Evolutionary conservation across 2,329 filamentous ascomycete species (phyloP).

Genomic region (Balansia obtecta): DNA sequence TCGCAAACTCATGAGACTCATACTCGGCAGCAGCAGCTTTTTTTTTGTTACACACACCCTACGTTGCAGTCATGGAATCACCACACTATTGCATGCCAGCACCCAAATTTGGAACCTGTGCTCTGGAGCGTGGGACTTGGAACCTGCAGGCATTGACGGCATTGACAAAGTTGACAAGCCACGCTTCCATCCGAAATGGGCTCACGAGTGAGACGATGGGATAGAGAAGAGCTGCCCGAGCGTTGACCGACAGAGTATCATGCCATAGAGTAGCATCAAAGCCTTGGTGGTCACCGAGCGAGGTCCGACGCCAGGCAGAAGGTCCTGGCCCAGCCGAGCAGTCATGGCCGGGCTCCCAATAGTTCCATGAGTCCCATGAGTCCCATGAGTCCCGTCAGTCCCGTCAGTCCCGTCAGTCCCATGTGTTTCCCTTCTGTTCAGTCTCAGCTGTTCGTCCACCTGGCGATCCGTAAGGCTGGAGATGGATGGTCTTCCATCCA

Average conservation of each 20-base stretch:
- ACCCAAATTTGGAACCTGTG: neutral
- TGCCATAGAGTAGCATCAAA: neutral
- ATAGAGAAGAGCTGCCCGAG: too few species aligned
- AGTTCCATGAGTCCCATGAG: neutral
- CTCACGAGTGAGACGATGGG: neutral
- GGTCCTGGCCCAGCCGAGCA: neutral
- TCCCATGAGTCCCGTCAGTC: neutral
- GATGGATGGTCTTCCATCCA: neutral
- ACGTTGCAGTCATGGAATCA: neutral
- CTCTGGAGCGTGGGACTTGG: neutral
- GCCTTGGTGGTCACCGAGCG: conserved; percentile 1
- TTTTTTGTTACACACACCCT: neutral
- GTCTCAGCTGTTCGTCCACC: neutral
- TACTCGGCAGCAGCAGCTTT: too few species aligned
- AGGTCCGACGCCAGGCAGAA: conserved; percentile 5
- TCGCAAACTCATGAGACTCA: too few species aligned
- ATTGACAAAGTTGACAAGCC: neutral
- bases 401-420: too few species aligned
- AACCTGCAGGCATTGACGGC: neutral
- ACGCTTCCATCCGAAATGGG: neutral
- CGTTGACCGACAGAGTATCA: neutral
- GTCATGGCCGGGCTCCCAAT: too few species aligned
- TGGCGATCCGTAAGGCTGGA: neutral
- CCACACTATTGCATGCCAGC: neutral
- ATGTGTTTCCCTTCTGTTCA: neutral